These are phyloP conservation scores for Avicennia marina DNA, from an alignment of 257 asterid species.

Conservation along the genomic window DNA sequence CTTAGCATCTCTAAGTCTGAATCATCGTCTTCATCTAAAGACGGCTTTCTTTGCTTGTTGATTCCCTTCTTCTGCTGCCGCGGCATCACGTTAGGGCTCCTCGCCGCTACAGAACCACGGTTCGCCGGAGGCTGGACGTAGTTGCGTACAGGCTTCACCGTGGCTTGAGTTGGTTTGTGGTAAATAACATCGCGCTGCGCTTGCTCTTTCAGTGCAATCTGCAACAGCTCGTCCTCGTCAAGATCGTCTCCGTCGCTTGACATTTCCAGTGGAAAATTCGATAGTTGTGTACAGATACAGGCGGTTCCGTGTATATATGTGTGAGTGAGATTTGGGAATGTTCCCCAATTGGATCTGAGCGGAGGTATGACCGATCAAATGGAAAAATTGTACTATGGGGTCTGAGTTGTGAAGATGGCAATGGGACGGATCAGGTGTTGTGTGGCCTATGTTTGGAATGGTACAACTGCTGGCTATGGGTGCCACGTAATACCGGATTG, in stretches of 20 bases:
- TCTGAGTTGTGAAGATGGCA: conserved; percentile 15
- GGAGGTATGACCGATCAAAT: conserved; percentile 18
- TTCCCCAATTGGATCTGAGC: conserved; percentile 28
- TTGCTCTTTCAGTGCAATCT: conserved; percentile 92
- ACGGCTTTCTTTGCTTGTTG: conserved; percentile 31
- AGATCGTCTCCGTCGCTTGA: conserved; percentile 74
- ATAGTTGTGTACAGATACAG: conserved; percentile 7
- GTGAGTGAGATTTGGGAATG: conserved; percentile 14
- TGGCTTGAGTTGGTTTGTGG: conserved; percentile 45
- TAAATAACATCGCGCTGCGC: conserved; percentile 66
- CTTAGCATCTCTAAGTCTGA: conserved; percentile 97
- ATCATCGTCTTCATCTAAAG: conserved; percentile 79
- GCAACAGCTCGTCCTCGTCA: conserved; percentile 93
- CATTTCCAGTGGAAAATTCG: conserved; percentile 33
- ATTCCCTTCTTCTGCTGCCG: conserved; percentile 41
- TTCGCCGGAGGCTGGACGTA: conserved; percentile 72
- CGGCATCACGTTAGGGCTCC: conserved; percentile 25
- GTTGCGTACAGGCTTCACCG: conserved; percentile 65
- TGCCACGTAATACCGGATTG: too few relatives aligned
- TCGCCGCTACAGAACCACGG: conserved; percentile 26
- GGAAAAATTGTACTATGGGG: conserved; percentile 6
- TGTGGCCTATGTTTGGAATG: not conserved
- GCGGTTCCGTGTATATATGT: not conserved
- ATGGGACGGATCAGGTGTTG: conserved; percentile 20
- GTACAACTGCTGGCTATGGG: not conserved